phyloP scores from a whole-genome alignment of 1,284 basidiomycete species.

The Sporisorium iseilematis-ciliati region DNA sequence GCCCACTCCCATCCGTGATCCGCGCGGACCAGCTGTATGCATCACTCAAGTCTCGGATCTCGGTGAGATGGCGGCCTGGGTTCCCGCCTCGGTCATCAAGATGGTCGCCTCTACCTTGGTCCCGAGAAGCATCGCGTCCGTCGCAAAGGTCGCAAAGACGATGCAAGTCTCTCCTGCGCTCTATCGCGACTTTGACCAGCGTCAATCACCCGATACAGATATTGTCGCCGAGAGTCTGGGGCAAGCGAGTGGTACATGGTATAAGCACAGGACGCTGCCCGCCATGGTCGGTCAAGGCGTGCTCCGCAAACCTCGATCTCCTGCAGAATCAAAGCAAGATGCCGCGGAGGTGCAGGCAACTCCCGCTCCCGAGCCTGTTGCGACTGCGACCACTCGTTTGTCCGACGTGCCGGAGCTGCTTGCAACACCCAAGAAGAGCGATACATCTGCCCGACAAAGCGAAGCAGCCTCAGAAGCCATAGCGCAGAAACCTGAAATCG shows the following conservation, averaged over 20 bases:
- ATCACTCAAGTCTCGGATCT: constrained; percentile 63
- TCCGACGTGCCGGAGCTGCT: constrained; percentile 22
- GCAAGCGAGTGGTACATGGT: constrained; percentile 30
- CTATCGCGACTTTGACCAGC: constrained; percentile 24
- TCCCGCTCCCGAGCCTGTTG: background rate
- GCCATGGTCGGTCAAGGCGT: constrained; percentile 43
- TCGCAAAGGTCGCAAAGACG: constrained; percentile 53
- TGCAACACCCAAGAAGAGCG: background rate
- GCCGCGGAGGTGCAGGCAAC: background rate
- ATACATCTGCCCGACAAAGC: background rate
- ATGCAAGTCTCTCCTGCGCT: constrained; percentile 46
- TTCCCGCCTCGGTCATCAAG: constrained; percentile 57
- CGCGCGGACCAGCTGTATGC: constrained; percentile 42
- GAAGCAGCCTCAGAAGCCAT: background rate
- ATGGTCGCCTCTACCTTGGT: constrained; percentile 64
- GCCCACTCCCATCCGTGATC: constrained; percentile 23
- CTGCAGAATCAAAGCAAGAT: background rate
- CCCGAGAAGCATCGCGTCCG: constrained; percentile 53
- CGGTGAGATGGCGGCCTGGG: constrained; percentile 61
- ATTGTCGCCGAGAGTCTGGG: constrained; percentile 24
- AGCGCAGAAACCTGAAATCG: too few species aligned
- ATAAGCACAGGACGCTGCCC: constrained; percentile 36
- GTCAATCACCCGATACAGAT: background rate
- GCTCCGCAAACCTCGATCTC: constrained; percentile 15
- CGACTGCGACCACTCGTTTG: constrained; percentile 1